Percentiles rank a stretch among this genome's conserved stretches.
phyloP scores from a whole-genome alignment of 2,329 filamentous ascomycete genomes.

The Exophiala calicioides region DNA sequence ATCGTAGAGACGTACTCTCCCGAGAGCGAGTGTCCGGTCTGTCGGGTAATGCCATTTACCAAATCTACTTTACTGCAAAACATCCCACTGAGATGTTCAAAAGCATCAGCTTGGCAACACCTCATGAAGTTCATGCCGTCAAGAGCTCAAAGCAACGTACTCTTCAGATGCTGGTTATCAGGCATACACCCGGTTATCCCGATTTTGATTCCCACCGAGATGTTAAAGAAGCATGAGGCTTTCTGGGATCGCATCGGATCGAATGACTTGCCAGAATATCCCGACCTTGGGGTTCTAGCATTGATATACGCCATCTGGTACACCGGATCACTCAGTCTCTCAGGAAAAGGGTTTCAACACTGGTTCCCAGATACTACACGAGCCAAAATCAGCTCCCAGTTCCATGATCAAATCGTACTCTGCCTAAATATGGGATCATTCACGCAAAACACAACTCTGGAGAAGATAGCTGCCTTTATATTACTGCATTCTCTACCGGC shows the following conservation, averaged over 20 bases:
- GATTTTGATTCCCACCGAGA: conserved; percentile 46
- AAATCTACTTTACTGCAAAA: conserved; percentile 42
- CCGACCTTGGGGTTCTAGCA: conserved; percentile 46
- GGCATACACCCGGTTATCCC: conserved; percentile 50
- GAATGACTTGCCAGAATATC: conserved; percentile 37
- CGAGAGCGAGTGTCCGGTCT: conserved; percentile 21
- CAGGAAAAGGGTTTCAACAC: conserved; percentile 34
- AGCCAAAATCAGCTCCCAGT: conserved; percentile 40
- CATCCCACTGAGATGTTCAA: conserved; percentile 38
- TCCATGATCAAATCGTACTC: conserved; percentile 46
- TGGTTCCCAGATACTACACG: conserved; percentile 32
- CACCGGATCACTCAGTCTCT: conserved; percentile 49
- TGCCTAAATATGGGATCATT: conserved; percentile 48
- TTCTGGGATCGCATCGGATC: conserved; percentile 45
- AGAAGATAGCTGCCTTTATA: conserved; percentile 49
- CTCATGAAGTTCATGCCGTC: conserved; percentile 46
- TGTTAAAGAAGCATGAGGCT: conserved; percentile 43
- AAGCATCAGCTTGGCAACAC: conserved; percentile 40
- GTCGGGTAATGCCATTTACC: conserved; percentile 36
- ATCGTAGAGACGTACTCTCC: conserved; percentile 2
- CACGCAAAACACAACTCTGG: conserved; percentile 47
- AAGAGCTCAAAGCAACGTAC: conserved; percentile 47
- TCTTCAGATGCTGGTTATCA: conserved; percentile 51
- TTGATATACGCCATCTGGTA: conserved; percentile 52
- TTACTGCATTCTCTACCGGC: conserved; percentile 50